Evolutionary conservation across 2,329 filamentous ascomycete species (phyloP).

Genomic region (Epichloe uncinata): DNA sequence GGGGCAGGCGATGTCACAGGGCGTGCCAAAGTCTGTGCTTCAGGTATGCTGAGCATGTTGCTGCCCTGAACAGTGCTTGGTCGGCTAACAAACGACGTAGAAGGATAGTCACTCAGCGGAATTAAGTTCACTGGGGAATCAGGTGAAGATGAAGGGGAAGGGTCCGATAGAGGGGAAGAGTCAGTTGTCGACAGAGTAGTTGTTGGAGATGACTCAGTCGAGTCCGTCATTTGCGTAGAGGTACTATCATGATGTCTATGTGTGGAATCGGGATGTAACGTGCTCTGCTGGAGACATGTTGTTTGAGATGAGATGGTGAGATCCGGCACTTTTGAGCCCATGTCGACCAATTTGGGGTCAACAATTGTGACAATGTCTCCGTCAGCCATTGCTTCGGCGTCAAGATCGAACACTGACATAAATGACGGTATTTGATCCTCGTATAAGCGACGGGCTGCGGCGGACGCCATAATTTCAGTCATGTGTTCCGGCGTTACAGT

Average conservation of each 20-base stretch:
- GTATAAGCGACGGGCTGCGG: conserved; percentile 46
- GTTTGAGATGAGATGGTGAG: conserved; percentile 24
- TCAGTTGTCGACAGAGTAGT: conserved; percentile 89
- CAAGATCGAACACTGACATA: conserved; percentile 61
- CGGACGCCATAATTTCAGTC: conserved; percentile 43
- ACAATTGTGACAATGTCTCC: conserved; percentile 40
- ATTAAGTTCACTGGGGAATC: conserved; percentile 72
- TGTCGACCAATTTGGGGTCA: conserved; percentile 37
- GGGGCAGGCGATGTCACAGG: conserved; percentile 58
- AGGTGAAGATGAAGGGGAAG: conserved; percentile 82
- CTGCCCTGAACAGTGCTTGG: conserved; percentile 16
- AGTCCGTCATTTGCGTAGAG: conserved; percentile 68
- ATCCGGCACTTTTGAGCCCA: conserved; percentile 27
- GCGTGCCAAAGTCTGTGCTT: conserved; percentile 31
- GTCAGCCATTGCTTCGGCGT: conserved; percentile 40
- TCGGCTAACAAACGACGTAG: conserved; percentile 40
- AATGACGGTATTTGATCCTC: conserved; percentile 63
- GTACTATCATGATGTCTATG: conserved; percentile 66
- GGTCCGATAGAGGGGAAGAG: conserved; percentile 78
- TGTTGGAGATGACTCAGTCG: conserved; percentile 87
- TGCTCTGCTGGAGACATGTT: conserved; percentile 24
- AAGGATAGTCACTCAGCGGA: conserved; percentile 55
- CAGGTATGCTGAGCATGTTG: conserved; percentile 27
- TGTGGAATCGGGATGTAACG: conserved; percentile 31
- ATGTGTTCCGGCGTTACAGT: neutral